Conservation (phyloP, 768 basidiomycete species). For the Paxillus involutus region DNA sequence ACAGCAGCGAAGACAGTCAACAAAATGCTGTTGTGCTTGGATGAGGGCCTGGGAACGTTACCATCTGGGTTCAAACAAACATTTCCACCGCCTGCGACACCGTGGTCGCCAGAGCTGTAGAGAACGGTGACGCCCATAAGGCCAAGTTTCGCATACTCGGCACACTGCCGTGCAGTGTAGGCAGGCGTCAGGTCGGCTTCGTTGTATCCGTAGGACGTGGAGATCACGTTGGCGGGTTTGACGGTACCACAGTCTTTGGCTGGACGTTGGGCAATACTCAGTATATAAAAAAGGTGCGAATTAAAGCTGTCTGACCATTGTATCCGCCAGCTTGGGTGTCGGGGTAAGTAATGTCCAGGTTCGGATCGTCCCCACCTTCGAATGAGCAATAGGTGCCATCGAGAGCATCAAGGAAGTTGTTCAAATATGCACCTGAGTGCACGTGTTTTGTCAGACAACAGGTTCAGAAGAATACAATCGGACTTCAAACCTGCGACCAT, state of each 20-base stretch:
- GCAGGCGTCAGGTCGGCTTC: constrained; percentile 36
- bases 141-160: constrained; percentile 49
- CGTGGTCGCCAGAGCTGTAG: constrained; percentile 41
- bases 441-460: constrained; percentile 4
- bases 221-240: constrained; percentile 41
- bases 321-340: constrained; percentile 40
- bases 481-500: constrained; percentile 27
- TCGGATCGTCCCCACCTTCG: constrained; percentile 45
- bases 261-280: constrained; percentile 6
- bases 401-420: constrained; percentile 46
- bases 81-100: constrained; percentile 36
- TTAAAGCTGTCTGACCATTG: constrained; percentile 23
- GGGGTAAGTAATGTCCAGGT: constrained; percentile 41
- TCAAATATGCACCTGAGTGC: constrained; percentile 38
- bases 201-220: constrained; percentile 38
- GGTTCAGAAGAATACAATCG: no score
- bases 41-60: neutral
- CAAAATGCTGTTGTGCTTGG: neutral
- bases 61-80: constrained; percentile 42
- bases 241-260: constrained; percentile 37
- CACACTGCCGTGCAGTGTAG: constrained; percentile 43
- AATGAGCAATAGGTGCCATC: constrained; percentile 44
- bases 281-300: neutral
- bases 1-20: neutral
- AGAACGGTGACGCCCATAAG: constrained; percentile 48